Base-by-base conservation (phyloP, 371 early-diverging fungal species). In the Apophysomyces sp. region DNA sequence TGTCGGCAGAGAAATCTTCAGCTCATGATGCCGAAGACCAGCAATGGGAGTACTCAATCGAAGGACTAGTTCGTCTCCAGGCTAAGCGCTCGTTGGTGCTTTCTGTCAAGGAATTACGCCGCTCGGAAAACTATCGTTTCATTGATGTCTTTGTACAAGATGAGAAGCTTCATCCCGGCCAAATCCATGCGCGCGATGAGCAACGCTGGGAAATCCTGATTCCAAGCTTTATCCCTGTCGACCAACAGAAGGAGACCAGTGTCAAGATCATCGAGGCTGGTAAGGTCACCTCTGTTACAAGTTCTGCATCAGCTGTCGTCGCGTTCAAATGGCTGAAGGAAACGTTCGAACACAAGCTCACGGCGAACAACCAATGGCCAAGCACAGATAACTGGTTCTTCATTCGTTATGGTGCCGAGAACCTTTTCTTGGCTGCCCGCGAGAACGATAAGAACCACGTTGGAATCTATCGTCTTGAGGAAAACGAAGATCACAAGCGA, bases 191-290 rank as follows among this genome's bases (percentile, higher is more conserved):
- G 52, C 71, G 71, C 1, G 62, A 62, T 30, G 76, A 78, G 52
- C 74, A 74, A 51, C 74, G 68, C n/a, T 80, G 80, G 80, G 73
- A 71, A 28, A 61, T 80, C 29, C 52, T 80, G 36, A 51, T 80
- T 1, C 80, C 80, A 39, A 58, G 69, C n/a, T 62, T 78, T 18
- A 76, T 78, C 36, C 74, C 75, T 58, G 59, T 55, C 21, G 58
- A 60, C 8, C 61, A 68, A 56, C 63, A 63, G 31, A 36, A 56
- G 31, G 70, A 71, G 54, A 63, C 64, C 26, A 70, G 72, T 59
- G 66, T 67, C 41, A 74, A 72, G 59, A 62, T 74, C 36, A 49
- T 80, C 18, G 69, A 69, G 28, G 69, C 73, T 18, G 72, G 76
- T 30, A 73, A 78, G 65, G 55, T 63, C 32, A 56, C 67, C 8